Evolutionary conservation across 371 early-diverging fungal species (phyloP).

Genomic region (Mucor circinelloides): DNA sequence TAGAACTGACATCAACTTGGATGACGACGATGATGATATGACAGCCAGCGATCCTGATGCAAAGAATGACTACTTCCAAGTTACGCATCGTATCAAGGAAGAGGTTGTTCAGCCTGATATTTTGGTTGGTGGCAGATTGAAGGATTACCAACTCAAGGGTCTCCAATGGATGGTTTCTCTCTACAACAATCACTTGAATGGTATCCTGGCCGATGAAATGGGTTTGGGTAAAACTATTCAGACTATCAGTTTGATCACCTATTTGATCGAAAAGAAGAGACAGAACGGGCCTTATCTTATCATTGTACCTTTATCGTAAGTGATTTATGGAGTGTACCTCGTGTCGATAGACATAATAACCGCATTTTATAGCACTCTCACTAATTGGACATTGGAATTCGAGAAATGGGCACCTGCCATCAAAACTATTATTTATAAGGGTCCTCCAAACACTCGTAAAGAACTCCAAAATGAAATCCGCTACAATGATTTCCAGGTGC

Average conservation of each 20-base stretch:
- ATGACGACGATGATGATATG: conserved; percentile 40
- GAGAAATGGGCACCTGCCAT: conserved; percentile 98
- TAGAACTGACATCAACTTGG: conserved; percentile 23
- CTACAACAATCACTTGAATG: conserved; percentile 95
- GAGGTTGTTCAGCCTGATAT: conserved; percentile 80
- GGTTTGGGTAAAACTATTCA: conserved; percentile 98
- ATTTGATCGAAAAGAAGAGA: conserved; percentile 89
- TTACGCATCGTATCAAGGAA: conserved; percentile 88
- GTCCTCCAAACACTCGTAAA: conserved; percentile 74
- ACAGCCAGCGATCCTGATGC: conserved; percentile 31
- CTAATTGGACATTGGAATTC: conserved; percentile 98
- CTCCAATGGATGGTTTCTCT: conserved; percentile 98
- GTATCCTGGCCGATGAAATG: conserved; percentile 99
- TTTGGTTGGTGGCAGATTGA: conserved; percentile 89
- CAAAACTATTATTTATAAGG: conserved; percentile 89
- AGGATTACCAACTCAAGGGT: conserved; percentile 98
- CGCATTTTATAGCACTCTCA: conserved; percentile 64
- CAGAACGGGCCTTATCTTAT: conserved; percentile 94
- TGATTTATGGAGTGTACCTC: conserved; percentile 5
- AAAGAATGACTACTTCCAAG: conserved; percentile 84
- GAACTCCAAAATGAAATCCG: conserved; percentile 70
- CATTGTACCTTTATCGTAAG: conserved; percentile 91
- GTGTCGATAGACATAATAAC: neutral
- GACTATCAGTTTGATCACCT: conserved; percentile 95
- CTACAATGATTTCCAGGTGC: conserved; percentile 86